Conservation (phyloP, 495 filamentous ascomycete genomes). For the Penicillium cataractarum region DNA sequence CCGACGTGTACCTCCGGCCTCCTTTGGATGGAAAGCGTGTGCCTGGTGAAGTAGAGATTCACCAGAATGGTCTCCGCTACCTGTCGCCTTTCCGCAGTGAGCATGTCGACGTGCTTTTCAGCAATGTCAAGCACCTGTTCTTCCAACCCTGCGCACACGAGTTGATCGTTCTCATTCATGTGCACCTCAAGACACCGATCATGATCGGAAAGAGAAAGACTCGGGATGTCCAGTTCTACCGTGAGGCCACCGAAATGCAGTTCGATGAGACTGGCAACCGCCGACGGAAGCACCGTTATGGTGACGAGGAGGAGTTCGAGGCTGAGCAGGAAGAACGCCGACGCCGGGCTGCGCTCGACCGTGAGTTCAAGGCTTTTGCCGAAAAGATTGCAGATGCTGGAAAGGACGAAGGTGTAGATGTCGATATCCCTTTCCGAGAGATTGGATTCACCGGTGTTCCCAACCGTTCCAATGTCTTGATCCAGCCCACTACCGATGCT, state of each 20-base stretch:
- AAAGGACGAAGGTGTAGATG: slow-evolving; percentile 78
- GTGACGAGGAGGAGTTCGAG: slow-evolving; percentile 98
- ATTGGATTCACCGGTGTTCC: slow-evolving; percentile 97
- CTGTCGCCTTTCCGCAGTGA: slow-evolving; percentile 80
- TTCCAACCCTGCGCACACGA: slow-evolving; percentile 97
- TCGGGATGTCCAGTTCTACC: slow-evolving; percentile 97
- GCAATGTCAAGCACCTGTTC: slow-evolving; percentile 97
- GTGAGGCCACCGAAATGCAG: slow-evolving; percentile 97
- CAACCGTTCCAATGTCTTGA: slow-evolving; percentile 89
- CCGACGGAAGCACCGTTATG: slow-evolving; percentile 97
- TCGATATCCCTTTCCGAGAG: slow-evolving; percentile 95
- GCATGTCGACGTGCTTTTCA: slow-evolving; percentile 94
- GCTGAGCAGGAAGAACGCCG: slow-evolving; percentile 96
- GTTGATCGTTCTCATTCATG: slow-evolving; percentile 95
- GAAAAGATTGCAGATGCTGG: slow-evolving; percentile 95
- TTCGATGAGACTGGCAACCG: slow-evolving; percentile 99
- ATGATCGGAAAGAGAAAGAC: slow-evolving; percentile 99
- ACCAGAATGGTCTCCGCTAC: slow-evolving; percentile 98
- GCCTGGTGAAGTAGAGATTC: slow-evolving; percentile 92
- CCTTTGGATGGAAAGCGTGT: slow-evolving; percentile 95
- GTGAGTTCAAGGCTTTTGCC: slow-evolving; percentile 94
- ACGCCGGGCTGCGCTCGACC: slow-evolving; percentile 86
- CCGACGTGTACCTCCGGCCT: slow-evolving; percentile 91
- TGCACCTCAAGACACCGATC: slow-evolving; percentile 97
- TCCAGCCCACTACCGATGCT: slow-evolving; percentile 95